Percentiles rank a stretch among this genome's conserved stretches.
These are phyloP conservation scores for Rhizophlyctis rosea DNA, from an alignment of 192 early-diverging fungal species.

Conservation along the genomic window DNA sequence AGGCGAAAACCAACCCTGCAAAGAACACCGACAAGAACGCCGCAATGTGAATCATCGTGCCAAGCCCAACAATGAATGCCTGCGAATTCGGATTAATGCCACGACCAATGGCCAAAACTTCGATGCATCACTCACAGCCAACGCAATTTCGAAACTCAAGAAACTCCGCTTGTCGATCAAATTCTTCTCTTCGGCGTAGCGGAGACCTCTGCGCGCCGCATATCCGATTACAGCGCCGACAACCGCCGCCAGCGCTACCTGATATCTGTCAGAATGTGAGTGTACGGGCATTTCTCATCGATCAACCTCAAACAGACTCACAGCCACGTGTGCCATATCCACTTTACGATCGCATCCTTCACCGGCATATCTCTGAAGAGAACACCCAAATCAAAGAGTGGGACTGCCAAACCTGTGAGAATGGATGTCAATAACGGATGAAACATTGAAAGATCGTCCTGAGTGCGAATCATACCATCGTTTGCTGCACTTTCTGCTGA, in stretches of 20 bases:
- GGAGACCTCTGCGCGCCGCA: conserved; percentile 62
- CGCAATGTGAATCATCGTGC: conserved; percentile 34
- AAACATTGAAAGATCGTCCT: not conserved
- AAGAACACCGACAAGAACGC: conserved; percentile 76
- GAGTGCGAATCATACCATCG: conserved; percentile 53
- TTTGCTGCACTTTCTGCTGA: conserved; percentile 70
- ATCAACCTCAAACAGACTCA: conserved; percentile 73
- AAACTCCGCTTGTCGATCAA: conserved; percentile 87
- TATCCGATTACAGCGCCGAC: conserved; percentile 74
- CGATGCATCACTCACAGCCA: conserved; percentile 54
- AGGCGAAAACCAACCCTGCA: conserved; percentile 64
- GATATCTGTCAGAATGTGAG: conserved; percentile 48
- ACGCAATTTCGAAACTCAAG: conserved; percentile 73
- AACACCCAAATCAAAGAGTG: conserved; percentile 69
- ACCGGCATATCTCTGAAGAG: conserved; percentile 29
- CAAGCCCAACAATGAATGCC: conserved; percentile 21
- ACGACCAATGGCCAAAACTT: conserved; percentile 3
- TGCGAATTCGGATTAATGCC: not conserved
- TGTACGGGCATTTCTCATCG: conserved; percentile 57
- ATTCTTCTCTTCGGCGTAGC: conserved; percentile 61
- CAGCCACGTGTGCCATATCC: conserved; percentile 24
- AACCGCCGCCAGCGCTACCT: conserved; percentile 66
- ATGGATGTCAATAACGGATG: not conserved
- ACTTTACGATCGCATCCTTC: conserved; percentile 14
- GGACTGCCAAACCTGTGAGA: conserved; percentile 31